These are phyloP conservation scores for Blastobotrys parvus DNA, from an alignment of 805 yeast genomes.

Conservation along the genomic window DNA sequence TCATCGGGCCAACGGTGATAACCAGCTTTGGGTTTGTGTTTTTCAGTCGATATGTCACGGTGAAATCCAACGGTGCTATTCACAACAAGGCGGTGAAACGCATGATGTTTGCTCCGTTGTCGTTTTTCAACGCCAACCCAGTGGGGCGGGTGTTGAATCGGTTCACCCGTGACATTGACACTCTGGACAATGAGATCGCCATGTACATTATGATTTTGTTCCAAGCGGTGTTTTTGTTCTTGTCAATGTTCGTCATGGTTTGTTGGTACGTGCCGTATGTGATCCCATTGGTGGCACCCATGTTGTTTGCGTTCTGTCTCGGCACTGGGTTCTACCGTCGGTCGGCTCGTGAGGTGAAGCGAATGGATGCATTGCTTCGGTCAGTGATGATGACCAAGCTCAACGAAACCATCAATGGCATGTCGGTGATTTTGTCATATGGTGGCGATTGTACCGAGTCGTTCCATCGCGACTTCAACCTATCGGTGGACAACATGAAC, in stretches of 20 bases:
- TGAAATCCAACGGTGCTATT: background rate
- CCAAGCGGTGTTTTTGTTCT: slow-evolving; percentile 37
- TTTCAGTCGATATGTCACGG: slow-evolving; percentile 7
- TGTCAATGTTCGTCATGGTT: slow-evolving; percentile 55
- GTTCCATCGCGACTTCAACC: slow-evolving; percentile 45
- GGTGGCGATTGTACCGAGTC: slow-evolving; percentile 60
- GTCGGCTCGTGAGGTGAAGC: slow-evolving; percentile 82
- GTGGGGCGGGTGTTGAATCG: slow-evolving; percentile 93
- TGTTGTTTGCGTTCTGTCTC: slow-evolving; percentile 65
- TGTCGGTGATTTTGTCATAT: slow-evolving; percentile 88
- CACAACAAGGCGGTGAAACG: slow-evolving; percentile 50
- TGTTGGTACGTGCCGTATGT: slow-evolving; percentile 60
- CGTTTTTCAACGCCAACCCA: slow-evolving; percentile 93
- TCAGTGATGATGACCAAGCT: slow-evolving; percentile 96
- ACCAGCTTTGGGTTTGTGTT: slow-evolving; percentile 36
- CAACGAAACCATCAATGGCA: slow-evolving; percentile 85
- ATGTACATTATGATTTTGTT: slow-evolving; percentile 42
- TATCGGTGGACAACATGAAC: slow-evolving; percentile 75
- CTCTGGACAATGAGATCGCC: slow-evolving; percentile 86
- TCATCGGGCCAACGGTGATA: slow-evolving; percentile 44
- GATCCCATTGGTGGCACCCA: slow-evolving; percentile 75
- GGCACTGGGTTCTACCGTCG: slow-evolving; percentile 57
- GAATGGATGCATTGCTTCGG: slow-evolving; percentile 78
- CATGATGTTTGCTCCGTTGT: slow-evolving; percentile 67
- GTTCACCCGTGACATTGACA: slow-evolving; percentile 88